A percentile compares a stretch with the other conserved stretches of the same genome.
These are phyloP conservation scores for Trichoderma asperellum DNA, from an alignment of 2,329 filamentous ascomycete species.

Conservation along the genomic window DNA sequence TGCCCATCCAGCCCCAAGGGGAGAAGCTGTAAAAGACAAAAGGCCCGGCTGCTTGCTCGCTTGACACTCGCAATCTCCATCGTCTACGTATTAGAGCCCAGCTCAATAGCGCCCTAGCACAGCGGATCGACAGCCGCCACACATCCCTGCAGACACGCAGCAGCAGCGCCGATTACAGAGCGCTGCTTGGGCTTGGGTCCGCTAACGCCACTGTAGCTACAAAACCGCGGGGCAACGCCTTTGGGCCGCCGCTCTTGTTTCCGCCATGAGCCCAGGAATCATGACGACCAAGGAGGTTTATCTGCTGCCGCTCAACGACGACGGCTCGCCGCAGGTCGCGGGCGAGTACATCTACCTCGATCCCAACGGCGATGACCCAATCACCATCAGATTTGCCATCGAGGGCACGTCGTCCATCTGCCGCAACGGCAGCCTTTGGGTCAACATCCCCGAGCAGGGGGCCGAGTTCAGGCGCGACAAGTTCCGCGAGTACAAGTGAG, in stretches of 20 bases:
- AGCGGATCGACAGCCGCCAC: neutral
- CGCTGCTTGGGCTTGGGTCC: constrained; percentile 1
- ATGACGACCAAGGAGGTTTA: constrained; percentile 76
- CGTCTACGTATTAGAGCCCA: neutral
- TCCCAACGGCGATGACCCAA: constrained; percentile 70
- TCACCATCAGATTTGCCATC: constrained; percentile 85
- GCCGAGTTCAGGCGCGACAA: constrained; percentile 74
- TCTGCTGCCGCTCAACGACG: constrained; percentile 86
- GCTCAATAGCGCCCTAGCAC: neutral
- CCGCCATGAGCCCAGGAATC: constrained; percentile 61
- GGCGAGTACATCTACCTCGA: constrained; percentile 92
- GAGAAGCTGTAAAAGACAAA: neutral
- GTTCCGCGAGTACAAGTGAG: constrained; percentile 90
- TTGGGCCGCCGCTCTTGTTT: constrained; percentile 34
- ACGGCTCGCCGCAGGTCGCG: constrained; percentile 86
- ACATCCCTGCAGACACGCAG: constrained; percentile 1
- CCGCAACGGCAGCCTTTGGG: constrained; percentile 91
- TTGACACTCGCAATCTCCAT: neutral
- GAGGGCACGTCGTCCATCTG: constrained; percentile 96
- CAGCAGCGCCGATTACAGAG: constrained; percentile 12
- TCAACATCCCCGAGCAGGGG: constrained; percentile 85
- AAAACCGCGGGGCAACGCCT: constrained; percentile 32
- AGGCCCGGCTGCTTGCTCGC: neutral
- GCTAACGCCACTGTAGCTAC: constrained; percentile 24
- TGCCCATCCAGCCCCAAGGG: constrained; percentile 11